Evolutionary conservation across 129 eudicot genomes (phyloP).

Genomic region (Solidago caesia): DNA sequence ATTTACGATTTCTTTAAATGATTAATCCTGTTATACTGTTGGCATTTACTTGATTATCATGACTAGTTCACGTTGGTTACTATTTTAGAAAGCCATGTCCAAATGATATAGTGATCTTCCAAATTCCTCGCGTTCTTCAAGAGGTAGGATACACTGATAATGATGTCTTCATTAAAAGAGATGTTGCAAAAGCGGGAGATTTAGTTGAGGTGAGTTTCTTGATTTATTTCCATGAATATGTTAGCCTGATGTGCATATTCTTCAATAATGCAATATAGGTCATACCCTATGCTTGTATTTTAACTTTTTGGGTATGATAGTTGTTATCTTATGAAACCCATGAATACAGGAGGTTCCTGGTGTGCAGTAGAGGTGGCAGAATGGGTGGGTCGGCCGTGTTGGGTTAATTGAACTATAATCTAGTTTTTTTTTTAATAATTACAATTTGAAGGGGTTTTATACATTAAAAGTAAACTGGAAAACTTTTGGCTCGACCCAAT

Average conservation of each 20-base stretch:
- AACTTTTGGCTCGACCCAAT: not conserved
- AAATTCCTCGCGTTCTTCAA: slow-evolving; percentile 92
- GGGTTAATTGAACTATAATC: not conserved
- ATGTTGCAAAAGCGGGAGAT: slow-evolving; percentile 92
- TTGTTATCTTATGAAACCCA: not conserved
- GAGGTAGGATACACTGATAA: slow-evolving; percentile 93
- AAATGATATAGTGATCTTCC: slow-evolving; percentile 85
- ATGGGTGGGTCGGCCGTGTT: not conserved
- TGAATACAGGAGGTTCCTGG: not conserved
- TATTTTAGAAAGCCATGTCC: slow-evolving; percentile 96
- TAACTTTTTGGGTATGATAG: not conserved
- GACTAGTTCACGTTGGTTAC: slow-evolving; percentile 65
- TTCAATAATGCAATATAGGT: not conserved
- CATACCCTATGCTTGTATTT: slow-evolving; percentile 1
- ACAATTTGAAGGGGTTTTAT: not conserved
- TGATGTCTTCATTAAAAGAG: slow-evolving; percentile 88
- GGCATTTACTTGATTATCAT: slow-evolving; percentile 3
- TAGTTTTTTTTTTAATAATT: no score
- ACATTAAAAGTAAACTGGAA: not conserved
- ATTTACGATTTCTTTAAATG: not conserved
- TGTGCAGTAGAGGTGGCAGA: slow-evolving; percentile 8
- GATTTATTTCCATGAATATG: not conserved
- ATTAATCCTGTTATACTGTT: slow-evolving; percentile 1
- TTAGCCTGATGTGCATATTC: not conserved
- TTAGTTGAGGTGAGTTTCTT: slow-evolving; percentile 68